Percentiles rank a stretch among this genome's conserved stretches.
These are phyloP conservation scores for Rhytidiadelphus loreus DNA, from an alignment of 225 moss, liverwort and hornwort genomes.

Conservation along the genomic window DNA sequence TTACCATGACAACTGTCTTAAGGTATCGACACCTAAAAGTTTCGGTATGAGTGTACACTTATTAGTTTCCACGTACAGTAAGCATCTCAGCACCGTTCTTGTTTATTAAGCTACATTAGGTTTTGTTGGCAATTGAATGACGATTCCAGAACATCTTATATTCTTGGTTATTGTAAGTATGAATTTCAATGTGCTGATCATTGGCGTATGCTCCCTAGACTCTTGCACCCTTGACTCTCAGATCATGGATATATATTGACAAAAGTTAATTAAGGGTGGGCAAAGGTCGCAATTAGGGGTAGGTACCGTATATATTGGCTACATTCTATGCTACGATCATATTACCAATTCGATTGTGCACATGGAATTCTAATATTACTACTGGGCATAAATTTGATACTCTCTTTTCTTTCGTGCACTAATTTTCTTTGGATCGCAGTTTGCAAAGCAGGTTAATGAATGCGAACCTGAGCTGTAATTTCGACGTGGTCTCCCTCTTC, in stretches of 20 bases:
- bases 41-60: neutral
- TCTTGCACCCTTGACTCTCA: neutral
- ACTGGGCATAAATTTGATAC: neutral
- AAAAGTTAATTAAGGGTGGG: neutral
- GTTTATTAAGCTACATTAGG: neutral
- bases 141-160: too few species aligned
- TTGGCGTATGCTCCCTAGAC: neutral
- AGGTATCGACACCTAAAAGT: neutral
- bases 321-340: neutral
- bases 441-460: neutral
- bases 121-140: neutral
- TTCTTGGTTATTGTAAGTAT: neutral
- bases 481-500: constrained; percentile 14
- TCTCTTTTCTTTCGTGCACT: neutral
- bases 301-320: neutral
- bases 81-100: neutral
- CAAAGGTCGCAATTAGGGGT: neutral
- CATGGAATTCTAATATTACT: neutral
- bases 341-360: neutral
- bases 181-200: neutral
- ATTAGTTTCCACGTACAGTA: neutral
- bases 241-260: neutral
- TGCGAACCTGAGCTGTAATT: neutral
- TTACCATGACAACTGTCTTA: neutral
- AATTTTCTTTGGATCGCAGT: neutral